These are phyloP conservation scores for Sporothrix schenckii DNA, from an alignment of 2,329 filamentous ascomycete genomes.

Conservation along the genomic window DNA sequence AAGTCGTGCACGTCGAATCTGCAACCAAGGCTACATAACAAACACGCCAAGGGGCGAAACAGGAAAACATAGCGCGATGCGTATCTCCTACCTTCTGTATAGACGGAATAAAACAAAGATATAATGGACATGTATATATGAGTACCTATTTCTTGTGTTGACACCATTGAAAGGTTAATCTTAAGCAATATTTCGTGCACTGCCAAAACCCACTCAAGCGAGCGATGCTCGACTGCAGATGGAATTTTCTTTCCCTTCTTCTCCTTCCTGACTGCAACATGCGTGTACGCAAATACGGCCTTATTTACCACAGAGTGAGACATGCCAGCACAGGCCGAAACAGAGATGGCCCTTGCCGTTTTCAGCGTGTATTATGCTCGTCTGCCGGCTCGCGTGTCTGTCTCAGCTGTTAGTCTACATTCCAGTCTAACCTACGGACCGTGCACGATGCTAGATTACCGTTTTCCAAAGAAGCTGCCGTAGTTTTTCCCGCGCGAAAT, in stretches of 20 bases:
- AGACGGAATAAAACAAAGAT: not conserved
- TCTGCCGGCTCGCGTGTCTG: not conserved
- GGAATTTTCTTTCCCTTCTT: not conserved
- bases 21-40: not conserved
- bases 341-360: not conserved
- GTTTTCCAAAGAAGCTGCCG: not conserved
- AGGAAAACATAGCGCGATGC: not conserved
- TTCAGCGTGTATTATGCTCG: not conserved
- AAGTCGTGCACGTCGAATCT: slow-evolving; percentile 8
- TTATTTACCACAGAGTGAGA: not conserved
- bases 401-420: not conserved
- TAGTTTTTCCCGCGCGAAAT: not conserved
- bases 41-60: not conserved
- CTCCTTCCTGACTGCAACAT: no score
- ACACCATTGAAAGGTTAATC: no score
- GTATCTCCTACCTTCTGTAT: not conserved
- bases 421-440: not conserved
- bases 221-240: not conserved
- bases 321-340: not conserved
- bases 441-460: not conserved
- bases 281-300: no score
- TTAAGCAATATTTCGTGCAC: no score
- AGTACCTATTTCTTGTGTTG: not conserved
- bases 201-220: not conserved
- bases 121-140: not conserved